Evolutionary conservation across 1,284 basidiomycete genomes (phyloP), one percentile per base, ranked within the genome.

Genomic region (Fomes fomentarius): DNA sequence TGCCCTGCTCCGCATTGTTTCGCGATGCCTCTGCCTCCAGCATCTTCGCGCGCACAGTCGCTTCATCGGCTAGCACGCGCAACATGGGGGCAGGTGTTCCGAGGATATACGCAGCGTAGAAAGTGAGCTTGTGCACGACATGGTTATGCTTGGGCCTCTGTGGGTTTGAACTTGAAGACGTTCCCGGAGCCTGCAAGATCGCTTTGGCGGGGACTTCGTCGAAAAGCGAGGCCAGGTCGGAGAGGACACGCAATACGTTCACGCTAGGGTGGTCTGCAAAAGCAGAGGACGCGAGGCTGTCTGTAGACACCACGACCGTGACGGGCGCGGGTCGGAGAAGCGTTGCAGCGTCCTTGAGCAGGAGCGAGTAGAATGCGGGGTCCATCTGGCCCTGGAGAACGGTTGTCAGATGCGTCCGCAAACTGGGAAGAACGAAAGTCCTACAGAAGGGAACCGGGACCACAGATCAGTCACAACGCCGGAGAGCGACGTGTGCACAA

Each of bases 391-490:
- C 79, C 83, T 87, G 57, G 17, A 22, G 14, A 25, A 52, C 11
- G 50, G 33, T 63, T 52, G 60, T 43, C 42, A 40, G 33, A 24
- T 22, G 10, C 7, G 8, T 8, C n/a, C 17, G 22, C 19, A 12
- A 12, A 7, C 28, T 7, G 28, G 28, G 6, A 30, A 12, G 12
- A 30, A 30, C 17, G 17, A 17, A 1, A 6, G 7, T 10, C 17
- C 45, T 61, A 87, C 87, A 17, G 74, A 62, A 24, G 77, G 72
- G 51, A 85, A 78, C 11, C 77, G 74, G 8, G 87, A 83, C 82
- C 84, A 87, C 4, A 88, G 64, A 54, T 84, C 81, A 4, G 78
- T 79, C n/a, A 82, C 71, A 5, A 79, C 76, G 17, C 75, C 76
- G 17, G 76, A 74, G 31, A 89, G 64, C 41, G 74, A 78, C 4